Percentiles rank a stretch among this genome's conserved stretches.
phyloP scores from a whole-genome alignment of 2,329 filamentous ascomycete species.

The Cytospora piceae region DNA sequence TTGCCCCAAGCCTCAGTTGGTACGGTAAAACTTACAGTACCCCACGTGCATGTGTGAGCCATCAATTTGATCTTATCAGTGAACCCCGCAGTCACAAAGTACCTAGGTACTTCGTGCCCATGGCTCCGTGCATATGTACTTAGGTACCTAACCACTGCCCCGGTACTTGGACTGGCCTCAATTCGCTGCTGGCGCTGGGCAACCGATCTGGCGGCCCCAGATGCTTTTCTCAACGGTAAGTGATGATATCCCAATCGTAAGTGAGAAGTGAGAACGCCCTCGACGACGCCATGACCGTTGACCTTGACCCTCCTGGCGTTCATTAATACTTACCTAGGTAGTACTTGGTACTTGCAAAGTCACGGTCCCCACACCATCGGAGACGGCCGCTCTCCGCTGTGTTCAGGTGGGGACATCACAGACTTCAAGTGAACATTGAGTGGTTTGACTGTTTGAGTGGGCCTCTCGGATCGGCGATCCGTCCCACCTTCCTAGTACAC shows the following conservation, averaged over 20 bases:
- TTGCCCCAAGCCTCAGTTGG: neutral
- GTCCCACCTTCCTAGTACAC: neutral
- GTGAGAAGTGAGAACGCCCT: neutral
- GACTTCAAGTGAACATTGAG: neutral
- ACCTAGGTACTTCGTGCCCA: neutral
- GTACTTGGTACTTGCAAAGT: neutral
- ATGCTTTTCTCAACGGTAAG: neutral
- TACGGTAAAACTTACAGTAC: neutral
- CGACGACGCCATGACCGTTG: too few relatives aligned
- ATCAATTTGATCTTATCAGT: neutral
- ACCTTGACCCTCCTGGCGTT: neutral
- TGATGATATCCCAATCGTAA: neutral
- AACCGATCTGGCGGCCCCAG: neutral
- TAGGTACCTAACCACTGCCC: too few relatives aligned
- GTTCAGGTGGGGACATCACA: neutral
- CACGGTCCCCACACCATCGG: conserved; percentile 2
- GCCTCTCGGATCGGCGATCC: neutral
- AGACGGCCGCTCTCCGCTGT: conserved; percentile 14
- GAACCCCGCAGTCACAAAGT: neutral
- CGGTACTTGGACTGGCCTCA: too few relatives aligned
- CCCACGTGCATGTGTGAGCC: conserved; percentile 2
- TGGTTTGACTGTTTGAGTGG: neutral
- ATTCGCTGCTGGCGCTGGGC: too few relatives aligned
- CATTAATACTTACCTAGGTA: neutral
- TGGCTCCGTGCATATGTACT: neutral